Evolutionary conservation across 129 eudicot genomes (phyloP).

Genomic region (Lactuca sativa): DNA sequence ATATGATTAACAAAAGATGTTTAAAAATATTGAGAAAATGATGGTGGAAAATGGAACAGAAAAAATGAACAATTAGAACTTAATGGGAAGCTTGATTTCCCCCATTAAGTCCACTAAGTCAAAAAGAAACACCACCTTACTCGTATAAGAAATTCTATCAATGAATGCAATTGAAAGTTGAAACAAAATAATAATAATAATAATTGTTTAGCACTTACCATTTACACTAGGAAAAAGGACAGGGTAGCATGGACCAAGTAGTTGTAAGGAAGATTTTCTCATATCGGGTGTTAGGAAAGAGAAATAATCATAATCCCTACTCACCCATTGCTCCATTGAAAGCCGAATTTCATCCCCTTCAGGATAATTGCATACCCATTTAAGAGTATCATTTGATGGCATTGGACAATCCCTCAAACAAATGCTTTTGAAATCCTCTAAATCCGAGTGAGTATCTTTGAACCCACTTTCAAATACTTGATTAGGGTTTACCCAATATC

Average conservation of each 20-base stretch:
- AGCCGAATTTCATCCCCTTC: conserved; percentile 76
- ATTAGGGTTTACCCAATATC: conserved; percentile 89
- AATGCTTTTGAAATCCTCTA: conserved; percentile 69
- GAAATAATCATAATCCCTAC: conserved; percentile 79
- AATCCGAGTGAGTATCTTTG: conserved; percentile 56
- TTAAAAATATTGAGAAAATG: too few relatives aligned
- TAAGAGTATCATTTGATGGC: conserved; percentile 80
- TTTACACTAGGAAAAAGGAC: conserved; percentile 93
- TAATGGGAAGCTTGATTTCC: too few relatives aligned
- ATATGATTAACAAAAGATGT: not conserved
- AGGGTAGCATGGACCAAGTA: conserved; percentile 97
- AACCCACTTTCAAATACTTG: conserved; percentile 85
- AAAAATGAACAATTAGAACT: too few relatives aligned
- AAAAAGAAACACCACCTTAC: too few relatives aligned
- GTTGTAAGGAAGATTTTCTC: conserved; percentile 85
- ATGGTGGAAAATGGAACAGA: too few relatives aligned
- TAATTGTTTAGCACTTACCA: conserved; percentile 46
- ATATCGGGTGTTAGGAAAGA: conserved; percentile 80
- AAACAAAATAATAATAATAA: not conserved
- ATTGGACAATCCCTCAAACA: conserved; percentile 89
- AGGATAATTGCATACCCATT: conserved; percentile 95
- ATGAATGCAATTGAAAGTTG: not conserved
- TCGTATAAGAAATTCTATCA: not conserved
- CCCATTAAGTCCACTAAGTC: too few relatives aligned
- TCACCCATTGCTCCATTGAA: conserved; percentile 74